Base-by-base conservation (phyloP, 192 early-diverging fungal species). In the Backusella macrospora region DNA sequence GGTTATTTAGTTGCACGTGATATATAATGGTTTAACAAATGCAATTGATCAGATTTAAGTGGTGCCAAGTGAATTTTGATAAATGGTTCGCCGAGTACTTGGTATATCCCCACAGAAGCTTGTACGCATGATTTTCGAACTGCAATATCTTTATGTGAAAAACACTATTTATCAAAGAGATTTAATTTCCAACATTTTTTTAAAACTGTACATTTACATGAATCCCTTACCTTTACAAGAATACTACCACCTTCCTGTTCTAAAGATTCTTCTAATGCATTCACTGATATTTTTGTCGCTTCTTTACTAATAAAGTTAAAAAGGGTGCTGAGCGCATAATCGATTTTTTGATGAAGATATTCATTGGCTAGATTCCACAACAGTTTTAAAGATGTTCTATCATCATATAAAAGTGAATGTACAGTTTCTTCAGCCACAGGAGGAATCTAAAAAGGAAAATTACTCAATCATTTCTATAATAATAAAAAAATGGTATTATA, bases 31-130 rank as follows among this genome's bases (percentile, higher is more conserved):
- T 59, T 23, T 4, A 59, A 23, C 52, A 59, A 59, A 59, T 59
- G 52, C 26, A 59, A 59, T 59, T 59, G 52, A 59, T 59, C 52
- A 21, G 52, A 59, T 59, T 59, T 59, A 59, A 59, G 52, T 59
- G 52, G 21, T 23, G 52, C 52, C 12, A 59, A 59, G 9, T 59
- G 26, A 13, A 23, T 59, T 23, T 26, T 59, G 21, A 23, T 59
- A 59, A 59, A 59, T 13, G 21, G 23, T 26, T 59, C 52, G 10
- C 52, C 52, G 26, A 59, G 52, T 26, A 59, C 52, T 59, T 59
- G 52, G 52, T 59, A 59, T 5, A 59, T 59, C 52, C 52, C 52
- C 52, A 59, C 52, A 59, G 52, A 59, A 23, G 52, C 52, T 26
- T 59, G 52, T 13, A 59, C 52, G 52, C 52, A 59, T 59, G 52